Conservation (phyloP, 192 early-diverging fungal genomes). For the Linnemannia exigua region DNA sequence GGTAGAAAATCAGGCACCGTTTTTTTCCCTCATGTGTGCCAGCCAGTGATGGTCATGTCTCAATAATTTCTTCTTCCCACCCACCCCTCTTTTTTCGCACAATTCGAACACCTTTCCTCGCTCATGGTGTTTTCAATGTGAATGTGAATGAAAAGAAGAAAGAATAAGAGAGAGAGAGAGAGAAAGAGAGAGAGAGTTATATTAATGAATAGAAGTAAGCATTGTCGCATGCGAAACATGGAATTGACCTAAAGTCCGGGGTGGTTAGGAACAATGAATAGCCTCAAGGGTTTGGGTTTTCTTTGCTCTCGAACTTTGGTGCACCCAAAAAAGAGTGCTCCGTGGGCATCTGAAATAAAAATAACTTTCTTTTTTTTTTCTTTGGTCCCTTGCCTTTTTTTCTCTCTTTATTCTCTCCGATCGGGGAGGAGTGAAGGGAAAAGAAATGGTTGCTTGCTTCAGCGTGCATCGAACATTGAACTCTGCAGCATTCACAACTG, state of each 20-base stretch:
- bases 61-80: too few relatives aligned
- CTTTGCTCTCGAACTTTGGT: background rate
- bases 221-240: background rate
- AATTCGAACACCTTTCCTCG: too few relatives aligned
- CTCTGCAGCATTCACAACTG: background rate
- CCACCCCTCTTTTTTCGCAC: too few relatives aligned
- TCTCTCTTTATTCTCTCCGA: background rate
- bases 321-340: background rate
- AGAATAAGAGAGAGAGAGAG: too few relatives aligned
- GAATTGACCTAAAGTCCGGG: background rate
- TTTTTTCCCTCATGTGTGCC: too few relatives aligned
- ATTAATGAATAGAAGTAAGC: too few relatives aligned
- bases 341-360: conserved; percentile 1
- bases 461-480: background rate
- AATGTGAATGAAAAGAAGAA: too few relatives aligned
- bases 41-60: background rate
- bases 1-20: background rate
- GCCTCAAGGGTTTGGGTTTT: background rate
- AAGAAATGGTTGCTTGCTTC: background rate
- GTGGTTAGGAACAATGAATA: background rate
- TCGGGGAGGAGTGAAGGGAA: background rate
- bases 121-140: too few relatives aligned
- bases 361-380: background rate
- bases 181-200: too few relatives aligned
- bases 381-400: background rate